Conservation (phyloP, 441 rosid species). For the Adansonia madagascariensis region DNA sequence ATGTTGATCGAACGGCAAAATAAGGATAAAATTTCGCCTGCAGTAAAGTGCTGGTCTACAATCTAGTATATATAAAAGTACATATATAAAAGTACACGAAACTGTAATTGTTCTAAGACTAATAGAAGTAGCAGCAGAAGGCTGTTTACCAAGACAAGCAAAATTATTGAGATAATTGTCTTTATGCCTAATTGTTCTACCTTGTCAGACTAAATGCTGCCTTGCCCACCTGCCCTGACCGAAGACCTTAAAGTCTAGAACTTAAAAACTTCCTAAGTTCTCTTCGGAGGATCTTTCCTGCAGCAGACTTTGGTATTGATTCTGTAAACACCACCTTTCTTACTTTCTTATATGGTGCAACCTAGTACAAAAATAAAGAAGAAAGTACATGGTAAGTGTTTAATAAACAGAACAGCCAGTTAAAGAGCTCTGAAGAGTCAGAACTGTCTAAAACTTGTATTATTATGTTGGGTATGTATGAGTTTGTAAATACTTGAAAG, state of each 20-base stretch:
- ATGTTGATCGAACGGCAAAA: no score
- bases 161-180: not conserved
- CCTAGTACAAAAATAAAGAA: constrained; percentile 43
- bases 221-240: not conserved
- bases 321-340: constrained; percentile 66
- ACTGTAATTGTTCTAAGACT: not conserved
- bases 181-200: not conserved
- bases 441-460: not conserved
- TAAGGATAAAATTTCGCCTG: no score
- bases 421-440: not conserved
- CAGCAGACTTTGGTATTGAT: constrained; percentile 75
- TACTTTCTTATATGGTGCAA: constrained; percentile 83
- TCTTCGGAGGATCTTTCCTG: constrained; percentile 81
- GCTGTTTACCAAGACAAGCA: not conserved
- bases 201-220: not conserved
- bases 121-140: not conserved
- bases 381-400: not conserved
- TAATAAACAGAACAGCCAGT: not conserved
- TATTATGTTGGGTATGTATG: not conserved
- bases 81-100: not conserved
- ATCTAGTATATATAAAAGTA: not conserved
- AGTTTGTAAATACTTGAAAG: not conserved
- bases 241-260: constrained; percentile 54
- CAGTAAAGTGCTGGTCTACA: no score
- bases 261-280: constrained; percentile 52